Base-by-base conservation (phyloP, 768 basidiomycete species). In the Boletus reticulatus region DNA sequence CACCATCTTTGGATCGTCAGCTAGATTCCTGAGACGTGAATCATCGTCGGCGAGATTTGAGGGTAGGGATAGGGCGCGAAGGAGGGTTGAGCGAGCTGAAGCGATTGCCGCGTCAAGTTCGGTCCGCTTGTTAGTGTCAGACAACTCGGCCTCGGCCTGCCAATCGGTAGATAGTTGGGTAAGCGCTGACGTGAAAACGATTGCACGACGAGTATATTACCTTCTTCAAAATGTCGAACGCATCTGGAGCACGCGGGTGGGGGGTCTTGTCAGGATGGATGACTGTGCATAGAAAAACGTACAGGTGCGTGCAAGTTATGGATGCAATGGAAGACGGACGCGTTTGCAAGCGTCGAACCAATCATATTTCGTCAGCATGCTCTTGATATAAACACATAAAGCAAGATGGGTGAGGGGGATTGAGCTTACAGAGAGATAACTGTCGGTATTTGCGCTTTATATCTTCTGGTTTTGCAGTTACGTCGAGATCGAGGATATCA, bases 211-310 rank as follows among this genome's bases (percentile, higher is more conserved):
- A 34, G 24, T 37, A 37, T 3, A 37, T 37, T 48, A 89, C 92
- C 84, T 97, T 96, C 78, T 97, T 97, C 45, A 97, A 79, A 34
- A 93, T 67, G 71, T 96, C 94, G 68, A 97, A 97, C 1, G 94
- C 94, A 73, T 97, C 92, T 64, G 92, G 88, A 48, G 92, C 91
- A 65, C 85, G 84, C 29, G 83, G 78, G 74, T 97, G 92, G 69
- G 90, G 77, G 64, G 89, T 89, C 80, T 98, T 99, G 79, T 99
- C 97, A 58, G 97, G 97, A 80, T 99, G 97, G 67, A 99, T 98
- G 73, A 97, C 92, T 94, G 69, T 58, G 59, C 63, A 62, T 72
- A 57, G 68, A 52, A 72, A 58, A 76, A 80, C 77, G 78, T 80
- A 79, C 78, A 51, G 47, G 50, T 62, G 60, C 34, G 42, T 43